Evolutionary conservation across 768 basidiomycete species (phyloP), one percentile per base, ranked within the genome.

Genomic region (Coprinopsis marcescibilis): DNA sequence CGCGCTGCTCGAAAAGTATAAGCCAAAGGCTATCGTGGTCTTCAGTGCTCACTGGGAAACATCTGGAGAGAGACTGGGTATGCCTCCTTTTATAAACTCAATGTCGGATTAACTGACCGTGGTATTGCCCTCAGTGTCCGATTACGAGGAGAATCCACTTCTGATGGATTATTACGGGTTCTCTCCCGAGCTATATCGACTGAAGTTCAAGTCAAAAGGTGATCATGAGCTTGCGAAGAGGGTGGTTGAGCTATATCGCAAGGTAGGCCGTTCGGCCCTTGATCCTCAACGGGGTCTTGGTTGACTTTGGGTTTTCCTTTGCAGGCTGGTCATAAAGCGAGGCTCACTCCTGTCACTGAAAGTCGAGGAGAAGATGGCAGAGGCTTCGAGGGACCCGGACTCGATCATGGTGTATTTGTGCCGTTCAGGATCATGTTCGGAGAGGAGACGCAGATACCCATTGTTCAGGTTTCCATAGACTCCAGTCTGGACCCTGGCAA

Each of bases 31-130:
- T n/a, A 82, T 88, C 43, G 76, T 89, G 3, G 85, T 89, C 1
- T 87, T 89, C 66, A 85, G 82, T 52, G 87, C 88, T 10, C 88
- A 89, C 56, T 89, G 85, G 85, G 87, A 90, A 58, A 82, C 84
- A 1, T 43, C 47, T 10, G 71, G 66, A 2, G 77, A 80, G 58
- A 72, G 77, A 24, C 66, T 81, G 36, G 82, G 83, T 79, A 51
- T 20, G 34, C n/a, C 12, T 40, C 29, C 32, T 21, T 13, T 33
- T 29, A 5, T n/a, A 30, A 44, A 20, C 42, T 36, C 12, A 24
- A 25, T 42, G n/a, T 23, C 11, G 19, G 20, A 26, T 37, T 46
- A 24, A 46, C 24, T 32, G 42, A 39, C 36, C 26, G 12, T 46
- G 21, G 15, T 37, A 17, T 24, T 43, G 21, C 36, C 20, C 26